Evolutionary conservation across 768 basidiomycete genomes (phyloP).

Genomic region (Astraeus odoratus): DNA sequence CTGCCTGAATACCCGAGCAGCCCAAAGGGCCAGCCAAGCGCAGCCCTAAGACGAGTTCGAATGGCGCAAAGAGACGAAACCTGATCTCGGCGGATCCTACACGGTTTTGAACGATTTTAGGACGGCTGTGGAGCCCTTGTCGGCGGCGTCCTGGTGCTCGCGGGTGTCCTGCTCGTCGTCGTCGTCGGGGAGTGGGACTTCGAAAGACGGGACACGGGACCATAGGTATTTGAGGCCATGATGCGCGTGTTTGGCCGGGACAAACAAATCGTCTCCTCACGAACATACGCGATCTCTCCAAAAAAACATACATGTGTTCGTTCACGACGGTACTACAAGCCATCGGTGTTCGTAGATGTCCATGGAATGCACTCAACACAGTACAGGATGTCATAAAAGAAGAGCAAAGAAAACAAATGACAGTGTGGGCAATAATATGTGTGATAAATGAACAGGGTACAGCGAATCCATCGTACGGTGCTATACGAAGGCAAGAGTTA

Average conservation of each 20-base stretch:
- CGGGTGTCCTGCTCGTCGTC: slow-evolving; percentile 1
- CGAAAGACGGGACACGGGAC: slow-evolving; percentile 13
- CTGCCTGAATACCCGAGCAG: no score
- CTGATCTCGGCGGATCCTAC: slow-evolving; percentile 61
- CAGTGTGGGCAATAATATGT: slow-evolving; percentile 4
- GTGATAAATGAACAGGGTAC: slow-evolving; percentile 7
- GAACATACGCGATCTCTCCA: neutral
- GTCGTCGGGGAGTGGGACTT: slow-evolving; percentile 10
- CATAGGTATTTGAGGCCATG: slow-evolving; percentile 29
- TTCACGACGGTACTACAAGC: neutral
- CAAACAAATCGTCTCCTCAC: slow-evolving; percentile 15
- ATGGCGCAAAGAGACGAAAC: neutral
- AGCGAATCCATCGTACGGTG: neutral
- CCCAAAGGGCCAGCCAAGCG: no score
- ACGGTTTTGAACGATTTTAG: slow-evolving; percentile 61
- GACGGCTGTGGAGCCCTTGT: slow-evolving; percentile 21
- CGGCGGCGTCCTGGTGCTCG: neutral
- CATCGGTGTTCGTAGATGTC: neutral
- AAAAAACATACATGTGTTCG: neutral
- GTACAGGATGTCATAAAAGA: no score
- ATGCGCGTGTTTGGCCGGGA: slow-evolving; percentile 25
- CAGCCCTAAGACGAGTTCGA: neutral
- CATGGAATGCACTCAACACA: no score
- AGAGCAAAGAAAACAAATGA: neutral
- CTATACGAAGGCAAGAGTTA: neutral